A percentile compares a stretch with the other conserved stretches of the same genome.
phyloP scores from a whole-genome alignment of 306 rosid species.

The Vachellia pachyceras region DNA sequence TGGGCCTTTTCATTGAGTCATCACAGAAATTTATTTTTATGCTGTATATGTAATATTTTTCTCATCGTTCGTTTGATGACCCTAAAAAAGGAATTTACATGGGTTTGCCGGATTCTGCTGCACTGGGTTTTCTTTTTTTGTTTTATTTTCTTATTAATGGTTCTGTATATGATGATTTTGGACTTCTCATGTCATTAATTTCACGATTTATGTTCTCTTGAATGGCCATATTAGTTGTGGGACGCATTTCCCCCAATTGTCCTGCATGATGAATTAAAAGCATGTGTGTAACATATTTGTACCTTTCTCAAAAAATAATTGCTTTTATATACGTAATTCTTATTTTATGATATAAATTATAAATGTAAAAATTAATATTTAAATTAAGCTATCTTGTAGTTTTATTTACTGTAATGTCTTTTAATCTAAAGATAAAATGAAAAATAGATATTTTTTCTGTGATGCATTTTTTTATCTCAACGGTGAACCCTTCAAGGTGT shows the following conservation, averaged over 20 bases:
- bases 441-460: no score
- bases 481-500: background rate
- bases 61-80: conserved; percentile 40
- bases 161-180: conserved; percentile 47
- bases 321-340: background rate
- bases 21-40: conserved; percentile 37
- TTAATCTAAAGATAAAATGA: no score
- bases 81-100: conserved; percentile 26
- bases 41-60: conserved; percentile 54
- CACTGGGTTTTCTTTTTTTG: conserved; percentile 40
- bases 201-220: conserved; percentile 14
- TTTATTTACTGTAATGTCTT: no score
- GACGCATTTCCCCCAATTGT: background rate
- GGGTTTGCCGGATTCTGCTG: conserved; percentile 45
- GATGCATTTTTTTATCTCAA: background rate
- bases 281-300: background rate
- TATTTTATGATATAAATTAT: background rate
- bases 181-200: conserved; percentile 40
- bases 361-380: background rate
- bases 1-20: conserved; percentile 32
- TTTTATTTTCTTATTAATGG: conserved; percentile 37
- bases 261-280: background rate
- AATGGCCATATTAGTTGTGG: background rate
- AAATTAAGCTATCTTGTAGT: no score
- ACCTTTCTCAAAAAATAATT: background rate